phyloP scores from a whole-genome alignment of 148 eudicot genomes.

The Arbutus unedo region DNA sequence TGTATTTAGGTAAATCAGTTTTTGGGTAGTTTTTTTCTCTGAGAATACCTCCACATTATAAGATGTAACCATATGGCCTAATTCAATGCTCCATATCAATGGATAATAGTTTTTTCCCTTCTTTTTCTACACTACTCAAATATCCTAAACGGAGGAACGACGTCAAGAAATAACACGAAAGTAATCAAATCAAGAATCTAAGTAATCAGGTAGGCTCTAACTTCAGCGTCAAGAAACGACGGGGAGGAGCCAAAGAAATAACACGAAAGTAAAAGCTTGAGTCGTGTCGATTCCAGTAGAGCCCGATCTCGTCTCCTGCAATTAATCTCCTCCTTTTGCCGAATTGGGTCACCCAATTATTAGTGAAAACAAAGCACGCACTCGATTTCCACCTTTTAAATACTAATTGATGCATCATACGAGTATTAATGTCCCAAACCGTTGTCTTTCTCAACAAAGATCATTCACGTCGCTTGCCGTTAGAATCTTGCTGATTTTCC shows the following conservation, averaged over 20 bases:
- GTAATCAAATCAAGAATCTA: too few relatives aligned
- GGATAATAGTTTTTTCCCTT: too few relatives aligned
- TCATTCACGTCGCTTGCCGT: conserved; percentile 6
- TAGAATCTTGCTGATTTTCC: conserved; percentile 14
- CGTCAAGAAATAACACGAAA: too few relatives aligned
- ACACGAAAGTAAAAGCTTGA: conserved; percentile 5
- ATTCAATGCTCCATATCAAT: background rate
- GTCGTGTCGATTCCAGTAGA: background rate
- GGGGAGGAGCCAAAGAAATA: background rate
- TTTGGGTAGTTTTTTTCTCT: too few relatives aligned
- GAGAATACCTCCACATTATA: too few relatives aligned
- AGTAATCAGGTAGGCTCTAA: too few relatives aligned
- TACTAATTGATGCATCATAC: background rate
- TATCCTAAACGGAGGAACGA: too few relatives aligned
- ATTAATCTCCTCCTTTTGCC: background rate
- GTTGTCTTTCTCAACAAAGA: background rate
- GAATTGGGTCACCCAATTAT: background rate
- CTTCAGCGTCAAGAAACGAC: too few relatives aligned
- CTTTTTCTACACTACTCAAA: too few relatives aligned
- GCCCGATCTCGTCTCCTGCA: conserved; percentile 12
- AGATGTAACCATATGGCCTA: too few relatives aligned
- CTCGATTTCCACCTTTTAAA: conserved; percentile 10
- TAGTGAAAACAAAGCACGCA: background rate
- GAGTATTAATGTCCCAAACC: background rate
- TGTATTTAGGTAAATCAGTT: too few relatives aligned